Evolutionary conservation across 2,329 filamentous ascomycete species (phyloP).

Genomic region (Ophiostoma australiae): DNA sequence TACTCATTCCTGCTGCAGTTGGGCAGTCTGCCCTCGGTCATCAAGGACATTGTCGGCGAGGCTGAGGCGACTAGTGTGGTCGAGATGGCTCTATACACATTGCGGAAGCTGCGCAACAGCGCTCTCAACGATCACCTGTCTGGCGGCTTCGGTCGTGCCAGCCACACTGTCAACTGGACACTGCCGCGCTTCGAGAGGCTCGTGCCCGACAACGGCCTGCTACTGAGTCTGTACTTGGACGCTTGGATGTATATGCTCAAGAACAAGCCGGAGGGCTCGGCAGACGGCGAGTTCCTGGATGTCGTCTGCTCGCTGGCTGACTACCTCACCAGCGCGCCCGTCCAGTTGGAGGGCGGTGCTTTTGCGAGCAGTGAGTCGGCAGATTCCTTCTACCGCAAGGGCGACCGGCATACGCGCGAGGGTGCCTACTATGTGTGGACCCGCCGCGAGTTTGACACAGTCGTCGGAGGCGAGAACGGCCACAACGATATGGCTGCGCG

Average conservation of each 20-base stretch:
- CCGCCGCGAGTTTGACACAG: slow-evolving; percentile 72
- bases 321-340: slow-evolving; percentile 71
- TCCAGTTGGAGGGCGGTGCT: slow-evolving; percentile 64
- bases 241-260: slow-evolving; percentile 61
- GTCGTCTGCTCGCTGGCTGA: slow-evolving; percentile 76
- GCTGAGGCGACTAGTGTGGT: slow-evolving; percentile 69
- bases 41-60: slow-evolving; percentile 86
- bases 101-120: slow-evolving; percentile 64
- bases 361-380: slow-evolving; percentile 89
- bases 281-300: slow-evolving; percentile 62
- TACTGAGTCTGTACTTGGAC: slow-evolving; percentile 79
- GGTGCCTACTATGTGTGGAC: slow-evolving; percentile 97
- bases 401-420: slow-evolving; percentile 76
- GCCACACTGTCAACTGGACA: slow-evolving; percentile 86
- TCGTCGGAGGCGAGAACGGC: slow-evolving; percentile 50
- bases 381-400: slow-evolving; percentile 70
- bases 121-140: slow-evolving; percentile 54
- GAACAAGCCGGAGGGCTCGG: slow-evolving; percentile 28
- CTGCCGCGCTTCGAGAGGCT: slow-evolving; percentile 97
- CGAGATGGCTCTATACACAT: slow-evolving; percentile 73
- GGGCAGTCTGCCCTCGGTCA: slow-evolving; percentile 62
- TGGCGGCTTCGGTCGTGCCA: slow-evolving; percentile 65
- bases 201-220: slow-evolving; percentile 84
- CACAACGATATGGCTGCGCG: slow-evolving; percentile 56
- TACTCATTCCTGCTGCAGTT: slow-evolving; percentile 76